These are phyloP conservation scores for Asterella californica DNA, from an alignment of 225 moss, liverwort and hornwort species.

Conservation along the genomic window DNA sequence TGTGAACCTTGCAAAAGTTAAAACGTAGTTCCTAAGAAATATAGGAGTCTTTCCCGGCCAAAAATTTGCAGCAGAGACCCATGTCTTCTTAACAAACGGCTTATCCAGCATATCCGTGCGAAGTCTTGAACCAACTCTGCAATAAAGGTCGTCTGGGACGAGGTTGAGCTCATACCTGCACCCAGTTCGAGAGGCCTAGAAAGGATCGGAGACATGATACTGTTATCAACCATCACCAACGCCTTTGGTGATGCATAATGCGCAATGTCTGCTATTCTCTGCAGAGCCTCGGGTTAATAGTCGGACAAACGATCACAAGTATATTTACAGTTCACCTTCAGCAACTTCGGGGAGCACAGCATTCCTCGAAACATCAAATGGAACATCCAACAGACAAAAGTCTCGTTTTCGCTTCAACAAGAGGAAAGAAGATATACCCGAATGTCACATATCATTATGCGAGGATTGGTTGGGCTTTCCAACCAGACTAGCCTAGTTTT, in stretches of 20 bases:
- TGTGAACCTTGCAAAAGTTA: constrained; percentile 21
- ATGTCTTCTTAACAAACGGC: neutral
- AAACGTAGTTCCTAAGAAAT: constrained; percentile 2
- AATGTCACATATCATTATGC: constrained; percentile 78
- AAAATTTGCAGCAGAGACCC: neutral
- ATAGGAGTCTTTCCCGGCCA: neutral
- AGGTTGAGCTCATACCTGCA: constrained; percentile 52
- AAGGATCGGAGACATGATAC: constrained; percentile 91
- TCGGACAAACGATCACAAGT: neutral
- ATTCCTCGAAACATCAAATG: neutral
- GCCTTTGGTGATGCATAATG: constrained; percentile 55
- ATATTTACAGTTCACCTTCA: neutral
- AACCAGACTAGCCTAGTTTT: constrained; percentile 80
- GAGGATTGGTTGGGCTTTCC: constrained; percentile 92
- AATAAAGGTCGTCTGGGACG: neutral
- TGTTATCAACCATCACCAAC: constrained; percentile 83
- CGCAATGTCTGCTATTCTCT: constrained; percentile 73
- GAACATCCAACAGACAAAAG: neutral
- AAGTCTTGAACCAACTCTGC: neutral
- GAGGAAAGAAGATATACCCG: constrained; percentile 35
- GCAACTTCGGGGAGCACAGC: neutral
- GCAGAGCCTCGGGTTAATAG: constrained; percentile 12
- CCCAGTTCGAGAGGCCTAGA: constrained; percentile 76
- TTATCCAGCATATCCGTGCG: neutral
- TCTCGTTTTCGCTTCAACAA: neutral